Conservation (phyloP, 306 rosid genomes). For the Cucumis hystrix region DNA sequence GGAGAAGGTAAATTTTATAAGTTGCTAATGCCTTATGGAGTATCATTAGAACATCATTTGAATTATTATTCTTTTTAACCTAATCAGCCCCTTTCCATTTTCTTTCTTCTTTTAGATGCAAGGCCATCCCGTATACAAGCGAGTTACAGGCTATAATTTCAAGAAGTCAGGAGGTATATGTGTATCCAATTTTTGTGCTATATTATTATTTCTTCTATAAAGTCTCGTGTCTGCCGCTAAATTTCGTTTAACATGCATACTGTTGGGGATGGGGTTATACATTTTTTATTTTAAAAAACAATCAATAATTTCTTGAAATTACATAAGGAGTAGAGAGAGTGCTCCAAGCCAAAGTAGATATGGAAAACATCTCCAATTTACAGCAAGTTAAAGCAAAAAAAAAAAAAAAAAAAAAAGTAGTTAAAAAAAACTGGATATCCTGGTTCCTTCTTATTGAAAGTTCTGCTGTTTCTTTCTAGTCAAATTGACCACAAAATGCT, state of each 20-base stretch:
- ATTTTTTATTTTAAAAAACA: too few relatives aligned
- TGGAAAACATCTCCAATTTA: neutral
- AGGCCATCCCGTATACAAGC: constrained; percentile 49
- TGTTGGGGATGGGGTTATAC: neutral
- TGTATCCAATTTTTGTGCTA: constrained; percentile 16
- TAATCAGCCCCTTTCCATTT: neutral
- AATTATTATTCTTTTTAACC: neutral
- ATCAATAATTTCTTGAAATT: neutral
- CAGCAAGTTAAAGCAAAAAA: neutral
- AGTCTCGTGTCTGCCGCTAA: neutral
- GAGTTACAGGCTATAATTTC: constrained; percentile 28
- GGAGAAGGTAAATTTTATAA: constrained; percentile 40
- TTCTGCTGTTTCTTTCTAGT: neutral
- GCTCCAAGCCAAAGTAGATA: neutral
- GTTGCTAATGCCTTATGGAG: neutral
- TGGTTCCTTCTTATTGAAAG: neutral
- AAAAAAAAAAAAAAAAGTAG: neutral
- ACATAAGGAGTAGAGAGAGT: neutral
- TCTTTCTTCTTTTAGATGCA: constrained; percentile 34
- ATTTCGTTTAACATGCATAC: neutral
- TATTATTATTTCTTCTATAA: neutral
- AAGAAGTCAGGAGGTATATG: constrained; percentile 82
- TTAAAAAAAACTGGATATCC: neutral
- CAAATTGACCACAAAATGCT: neutral
- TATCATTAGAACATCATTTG: neutral